Base-by-base conservation (phyloP, 1,284 basidiomycete genomes). In the Fomitopsis pinicola region DNA sequence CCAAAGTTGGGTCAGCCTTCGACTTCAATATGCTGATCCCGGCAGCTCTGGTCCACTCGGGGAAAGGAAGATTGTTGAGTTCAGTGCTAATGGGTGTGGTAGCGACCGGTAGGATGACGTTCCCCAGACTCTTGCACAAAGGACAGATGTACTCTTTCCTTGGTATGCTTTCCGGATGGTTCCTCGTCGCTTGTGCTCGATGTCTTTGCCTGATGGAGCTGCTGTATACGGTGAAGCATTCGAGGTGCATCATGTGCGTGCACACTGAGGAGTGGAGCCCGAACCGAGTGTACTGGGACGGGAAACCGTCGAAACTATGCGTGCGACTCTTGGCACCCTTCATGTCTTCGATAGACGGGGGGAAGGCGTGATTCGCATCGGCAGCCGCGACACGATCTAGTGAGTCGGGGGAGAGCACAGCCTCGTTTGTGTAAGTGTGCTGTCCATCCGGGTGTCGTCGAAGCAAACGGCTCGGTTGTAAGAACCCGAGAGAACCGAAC, bases 71-170 rank as follows among this genome's bases (percentile, higher is more conserved):
- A 3, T 72, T 75, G 63, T 83, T 88, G n/a, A 85, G 77, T 15
- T 79, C 68, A 12, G 77, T 77, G 28, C 72, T 73, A 17, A 78
- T 73, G 0, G 81, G 60, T 1, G 67, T 78, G 33, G 75, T 78
- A 26, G 86, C 81, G 5, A 96, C 87, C 0, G 97, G 97, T 3
- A 99, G 80, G 44, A 99, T 89, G 38, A 95, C 86, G 74, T 99
- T 99, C 10, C 97, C 96, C 0, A 99, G 80, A 67, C 92, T 95
- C 78, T 99, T 99, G 82, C 97, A 99, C n/a, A 99, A 77, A 0
- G 97, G 97, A 70, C 97, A 99, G 58, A 98, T 93, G 76, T 91
- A 99, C 73, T 99, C 97, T 72, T 92, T 92, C 48, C 97, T 83
- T 19, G 90, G 86, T 36, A 96, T 91, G 69, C 89, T 93, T 73